phyloP scores from a whole-genome alignment of 2,329 filamentous ascomycete genomes.

The Verticillium alfalfae region DNA sequence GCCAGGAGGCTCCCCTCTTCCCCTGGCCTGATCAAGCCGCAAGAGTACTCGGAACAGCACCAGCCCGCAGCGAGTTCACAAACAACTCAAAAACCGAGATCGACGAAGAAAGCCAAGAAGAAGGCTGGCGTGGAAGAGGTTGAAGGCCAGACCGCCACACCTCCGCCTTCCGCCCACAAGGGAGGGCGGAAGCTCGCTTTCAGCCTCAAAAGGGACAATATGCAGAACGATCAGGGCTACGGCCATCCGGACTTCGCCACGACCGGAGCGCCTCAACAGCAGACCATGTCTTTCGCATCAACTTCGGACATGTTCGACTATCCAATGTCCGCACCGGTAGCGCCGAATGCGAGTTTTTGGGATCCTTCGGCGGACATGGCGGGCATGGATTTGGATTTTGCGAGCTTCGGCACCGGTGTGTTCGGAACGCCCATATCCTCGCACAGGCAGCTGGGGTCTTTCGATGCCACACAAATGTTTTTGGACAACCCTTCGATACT shows the following conservation, averaged over 20 bases:
- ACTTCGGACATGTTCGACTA: conserved; percentile 54
- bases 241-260: conserved; percentile 45
- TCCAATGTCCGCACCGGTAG: conserved; percentile 52
- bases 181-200: conserved; percentile 49
- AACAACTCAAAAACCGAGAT: conserved; percentile 19
- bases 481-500: conserved; percentile 35
- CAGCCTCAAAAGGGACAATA: conserved; percentile 37
- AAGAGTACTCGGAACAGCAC: conserved; percentile 23
- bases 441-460: conserved; percentile 43
- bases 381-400: conserved; percentile 57
- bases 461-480: conserved; percentile 52
- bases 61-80: conserved; percentile 14
- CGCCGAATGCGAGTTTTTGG: conserved; percentile 51
- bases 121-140: conserved; percentile 29
- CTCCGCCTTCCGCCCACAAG: conserved; percentile 53
- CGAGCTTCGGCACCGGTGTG: conserved; percentile 32
- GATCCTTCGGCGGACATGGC: conserved; percentile 44
- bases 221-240: conserved; percentile 54
- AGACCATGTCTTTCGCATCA: conserved; percentile 41
- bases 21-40: conserved; percentile 32
- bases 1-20: conserved; percentile 55
- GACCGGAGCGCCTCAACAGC: conserved; percentile 37
- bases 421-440: conserved; percentile 32
- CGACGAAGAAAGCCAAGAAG: conserved; percentile 40
- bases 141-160: conserved; percentile 50